A percentile compares a stretch with the other conserved stretches of the same genome.
phyloP scores from a whole-genome alignment of 2,329 filamentous ascomycete species.

The Drechslera avenae region DNA sequence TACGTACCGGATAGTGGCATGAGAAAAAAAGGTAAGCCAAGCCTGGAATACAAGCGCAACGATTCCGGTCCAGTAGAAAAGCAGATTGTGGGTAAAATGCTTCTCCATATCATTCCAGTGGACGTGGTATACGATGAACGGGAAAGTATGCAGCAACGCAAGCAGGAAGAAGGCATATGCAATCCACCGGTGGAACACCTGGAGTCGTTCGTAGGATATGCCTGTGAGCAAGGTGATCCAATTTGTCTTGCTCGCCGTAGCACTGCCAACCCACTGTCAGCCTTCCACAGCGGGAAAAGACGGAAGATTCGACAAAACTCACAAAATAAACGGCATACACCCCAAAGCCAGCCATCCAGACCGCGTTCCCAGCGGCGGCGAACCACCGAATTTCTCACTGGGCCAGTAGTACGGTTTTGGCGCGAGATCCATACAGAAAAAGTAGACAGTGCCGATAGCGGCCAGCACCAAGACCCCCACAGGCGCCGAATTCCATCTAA shows the following conservation, averaged over 20 bases:
- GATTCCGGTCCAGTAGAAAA: conserved; percentile 63
- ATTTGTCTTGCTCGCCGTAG: conserved; percentile 61
- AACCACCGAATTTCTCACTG: conserved; percentile 24
- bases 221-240: conserved; percentile 61
- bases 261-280: conserved; percentile 31
- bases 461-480: conserved; percentile 33
- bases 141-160: conserved; percentile 64
- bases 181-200: conserved; percentile 44
- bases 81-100: conserved; percentile 50
- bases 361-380: conserved; percentile 38
- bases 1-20: conserved; percentile 56
- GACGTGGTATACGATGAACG: conserved; percentile 61
- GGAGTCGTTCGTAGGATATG: conserved; percentile 62
- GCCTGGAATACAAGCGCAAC: conserved; percentile 60
- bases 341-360: conserved; percentile 39
- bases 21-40: conserved; percentile 61
- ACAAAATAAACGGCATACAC: conserved; percentile 33
- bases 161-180: conserved; percentile 59
- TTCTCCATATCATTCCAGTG: conserved; percentile 55
- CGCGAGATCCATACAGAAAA: conserved; percentile 34
- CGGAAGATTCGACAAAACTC: not conserved
- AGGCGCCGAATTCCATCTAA: conserved; percentile 38
- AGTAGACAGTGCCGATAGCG: conserved; percentile 29
- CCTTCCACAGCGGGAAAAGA: not conserved
- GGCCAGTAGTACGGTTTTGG: conserved; percentile 32